A percentile compares a stretch with the other conserved stretches of the same genome.
These are phyloP conservation scores for Syzygium malaccense DNA, from an alignment of 441 rosid species.

Conservation along the genomic window DNA sequence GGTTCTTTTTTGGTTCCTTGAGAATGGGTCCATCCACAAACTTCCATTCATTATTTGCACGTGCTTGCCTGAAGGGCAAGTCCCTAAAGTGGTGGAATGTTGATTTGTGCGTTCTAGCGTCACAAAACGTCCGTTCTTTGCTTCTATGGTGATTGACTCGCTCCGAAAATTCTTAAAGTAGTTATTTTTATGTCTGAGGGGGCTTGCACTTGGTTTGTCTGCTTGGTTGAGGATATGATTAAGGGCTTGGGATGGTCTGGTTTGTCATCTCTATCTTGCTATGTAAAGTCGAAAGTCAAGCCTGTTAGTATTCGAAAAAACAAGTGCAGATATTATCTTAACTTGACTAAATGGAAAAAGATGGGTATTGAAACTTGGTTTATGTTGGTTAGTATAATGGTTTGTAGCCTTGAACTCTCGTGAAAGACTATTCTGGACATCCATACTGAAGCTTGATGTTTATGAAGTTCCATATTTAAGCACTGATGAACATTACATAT, in stretches of 20 bases:
- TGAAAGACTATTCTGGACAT: background rate
- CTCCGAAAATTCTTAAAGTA: background rate
- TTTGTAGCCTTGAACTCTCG: background rate
- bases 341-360: background rate
- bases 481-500: background rate
- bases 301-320: background rate
- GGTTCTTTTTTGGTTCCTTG: background rate
- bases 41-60: conserved; percentile 52
- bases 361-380: background rate
- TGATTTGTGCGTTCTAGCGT: conserved; percentile 76
- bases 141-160: conserved; percentile 62
- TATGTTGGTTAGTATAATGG: background rate
- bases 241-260: background rate
- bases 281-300: background rate
- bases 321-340: background rate
- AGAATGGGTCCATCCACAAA: background rate
- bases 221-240: background rate
- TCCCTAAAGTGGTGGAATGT: conserved; percentile 88
- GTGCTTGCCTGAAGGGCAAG: conserved; percentile 96
- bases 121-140: conserved; percentile 91
- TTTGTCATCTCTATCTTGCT: background rate
- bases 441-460: background rate
- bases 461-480: background rate
- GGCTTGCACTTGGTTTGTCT: background rate
- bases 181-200: background rate